phyloP scores from a whole-genome alignment of 2,329 filamentous ascomycete genomes.

The Apiospora phragmitis region DNA sequence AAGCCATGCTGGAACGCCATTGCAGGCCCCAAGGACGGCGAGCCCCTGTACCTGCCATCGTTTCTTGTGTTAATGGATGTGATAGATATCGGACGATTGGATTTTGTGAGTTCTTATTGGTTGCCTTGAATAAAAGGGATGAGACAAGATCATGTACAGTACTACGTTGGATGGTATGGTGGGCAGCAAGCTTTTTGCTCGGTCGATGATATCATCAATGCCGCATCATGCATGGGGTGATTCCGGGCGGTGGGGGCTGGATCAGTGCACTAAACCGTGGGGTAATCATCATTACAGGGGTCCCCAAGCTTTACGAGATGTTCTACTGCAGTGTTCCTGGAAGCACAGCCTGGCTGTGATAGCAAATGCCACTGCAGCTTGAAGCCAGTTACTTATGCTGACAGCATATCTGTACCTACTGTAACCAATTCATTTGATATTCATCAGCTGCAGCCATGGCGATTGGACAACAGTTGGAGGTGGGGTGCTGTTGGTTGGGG shows the following conservation, averaged over 20 bases:
- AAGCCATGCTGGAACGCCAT: constrained; percentile 59
- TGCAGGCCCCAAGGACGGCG: constrained; percentile 24
- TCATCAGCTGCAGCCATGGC: neutral
- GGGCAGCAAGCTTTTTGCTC: neutral
- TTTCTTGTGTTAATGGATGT: neutral
- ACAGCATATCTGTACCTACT: neutral
- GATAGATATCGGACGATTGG: neutral
- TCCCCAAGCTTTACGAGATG: neutral
- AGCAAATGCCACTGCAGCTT: neutral
- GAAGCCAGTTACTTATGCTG: neutral
- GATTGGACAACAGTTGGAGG: neutral
- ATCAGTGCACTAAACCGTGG: neutral
- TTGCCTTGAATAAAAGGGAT: neutral
- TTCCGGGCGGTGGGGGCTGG: neutral
- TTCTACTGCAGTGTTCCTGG: neutral
- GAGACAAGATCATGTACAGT: neutral
- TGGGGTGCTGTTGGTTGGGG: neutral
- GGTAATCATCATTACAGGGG: neutral
- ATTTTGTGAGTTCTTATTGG: neutral
- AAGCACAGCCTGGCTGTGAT: neutral
- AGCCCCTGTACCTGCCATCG: neutral
- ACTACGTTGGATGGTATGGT: no score
- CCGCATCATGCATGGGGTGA: neutral
- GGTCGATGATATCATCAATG: neutral
- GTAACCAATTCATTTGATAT: neutral